A percentile compares a stretch with the other conserved stretches of the same genome.
phyloP scores from a whole-genome alignment of 2,329 filamentous ascomycete genomes.

The Tympanopsis confertula region DNA sequence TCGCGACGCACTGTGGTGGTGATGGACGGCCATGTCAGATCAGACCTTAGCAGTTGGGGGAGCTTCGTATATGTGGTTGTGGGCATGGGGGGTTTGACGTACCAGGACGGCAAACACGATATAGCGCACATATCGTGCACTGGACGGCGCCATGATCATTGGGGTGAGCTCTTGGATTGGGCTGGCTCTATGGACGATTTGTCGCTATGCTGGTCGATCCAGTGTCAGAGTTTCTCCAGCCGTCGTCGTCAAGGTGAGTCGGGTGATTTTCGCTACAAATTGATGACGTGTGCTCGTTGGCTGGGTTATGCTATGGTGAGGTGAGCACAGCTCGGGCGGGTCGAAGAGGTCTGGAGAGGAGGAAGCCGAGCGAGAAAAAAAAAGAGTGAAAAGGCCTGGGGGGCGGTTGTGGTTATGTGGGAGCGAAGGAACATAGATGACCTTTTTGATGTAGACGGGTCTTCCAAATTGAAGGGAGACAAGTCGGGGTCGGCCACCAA shows the following conservation, averaged over 20 bases:
- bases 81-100: slow-evolving; percentile 22
- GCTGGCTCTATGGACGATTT: no score
- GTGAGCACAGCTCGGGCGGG: slow-evolving; percentile 1
- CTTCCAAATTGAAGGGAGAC: no score
- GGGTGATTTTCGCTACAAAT: no score
- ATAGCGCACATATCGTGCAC: slow-evolving; percentile 64
- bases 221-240: no score
- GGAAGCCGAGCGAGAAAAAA: slow-evolving; percentile 4
- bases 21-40: slow-evolving; percentile 7
- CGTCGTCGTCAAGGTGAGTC: no score
- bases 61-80: slow-evolving; percentile 1
- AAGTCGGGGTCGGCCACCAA: no score
- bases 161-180: background rate
- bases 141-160: slow-evolving; percentile 49
- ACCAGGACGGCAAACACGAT: slow-evolving; percentile 78
- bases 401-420: slow-evolving; percentile 7
- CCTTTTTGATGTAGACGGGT: no score
- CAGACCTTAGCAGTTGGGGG: background rate
- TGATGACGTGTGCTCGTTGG: no score
- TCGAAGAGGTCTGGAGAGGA: slow-evolving; percentile 4
- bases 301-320: no score
- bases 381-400: slow-evolving; percentile 5
- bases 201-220: no score
- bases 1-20: slow-evolving; percentile 39
- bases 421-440: no score